Evolutionary conservation across 441 rosid species (phyloP), one percentile per base, ranked within the genome.

Genomic region (Francoa sonchifolia): DNA sequence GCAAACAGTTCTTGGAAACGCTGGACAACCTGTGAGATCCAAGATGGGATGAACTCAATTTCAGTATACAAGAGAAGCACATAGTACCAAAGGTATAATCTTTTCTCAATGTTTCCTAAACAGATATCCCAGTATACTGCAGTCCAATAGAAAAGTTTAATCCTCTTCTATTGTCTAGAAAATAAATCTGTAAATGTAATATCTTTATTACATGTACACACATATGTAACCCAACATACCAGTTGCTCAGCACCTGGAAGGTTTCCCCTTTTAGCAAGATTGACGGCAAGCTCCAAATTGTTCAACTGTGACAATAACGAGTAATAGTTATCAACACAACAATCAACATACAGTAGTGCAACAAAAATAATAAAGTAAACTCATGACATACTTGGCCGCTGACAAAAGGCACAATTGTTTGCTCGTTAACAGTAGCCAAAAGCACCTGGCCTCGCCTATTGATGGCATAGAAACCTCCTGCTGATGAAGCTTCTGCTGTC

Each of bases 371-470:
- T n/a, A n/a, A n/a, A n/a, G n/a, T n/a, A n/a, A n/a, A n/a, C n/a
- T 17, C 33, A 45, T 22, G 11, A 61, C 79, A 21, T 70, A 93
- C 99, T 66, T 93, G 99, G 55, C 96, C 90, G 44, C 99, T 93
- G 33, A 93, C 95, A 47, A 93, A 93, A 29, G 97, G 95, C 34
- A 93, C 93, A 42, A 93, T 62, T 35, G 90, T 93, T 40, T 94
- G 78, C 67, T 93, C 97, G 42, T 93, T 93, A 43, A 93, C 79
- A 41, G 96, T 88, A 44, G 97, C 97, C 42, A 88, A 58, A 34
- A 93, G 65, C 58, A 93, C 96, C 67, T 93, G 97, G 33, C 99
- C 99, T 40, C 99, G 82, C 66, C 99, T 82, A 61, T 93, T 93
- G 43, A 93, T 69, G 56, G 99, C 69, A 75, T 93, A 93, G 61